phyloP scores from a whole-genome alignment of 352 stramenopile genomes.

The Phytopythium aichiense region DNA sequence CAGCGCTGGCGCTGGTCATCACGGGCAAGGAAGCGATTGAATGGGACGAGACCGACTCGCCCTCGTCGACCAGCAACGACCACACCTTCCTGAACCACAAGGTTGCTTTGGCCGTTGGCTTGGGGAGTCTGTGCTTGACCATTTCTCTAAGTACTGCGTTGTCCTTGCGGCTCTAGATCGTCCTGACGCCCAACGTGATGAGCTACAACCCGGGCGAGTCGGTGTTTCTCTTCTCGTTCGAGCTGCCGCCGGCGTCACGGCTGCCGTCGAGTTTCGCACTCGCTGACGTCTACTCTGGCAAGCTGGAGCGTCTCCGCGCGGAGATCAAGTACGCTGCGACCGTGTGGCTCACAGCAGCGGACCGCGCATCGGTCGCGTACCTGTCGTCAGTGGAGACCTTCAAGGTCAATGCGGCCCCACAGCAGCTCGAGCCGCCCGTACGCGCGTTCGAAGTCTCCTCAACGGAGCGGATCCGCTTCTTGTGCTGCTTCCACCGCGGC shows the following conservation, averaged over 20 bases:
- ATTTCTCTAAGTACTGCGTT: not conserved
- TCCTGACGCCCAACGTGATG: constrained; percentile 13
- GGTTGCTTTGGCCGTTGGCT: constrained; percentile 3
- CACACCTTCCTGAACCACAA: constrained; percentile 29
- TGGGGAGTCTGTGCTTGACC: not conserved
- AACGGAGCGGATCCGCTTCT: constrained; percentile 21
- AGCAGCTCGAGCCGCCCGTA: constrained; percentile 15
- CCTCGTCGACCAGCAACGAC: constrained; percentile 23
- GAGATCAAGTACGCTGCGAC: constrained; percentile 24
- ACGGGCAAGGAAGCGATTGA: constrained; percentile 19
- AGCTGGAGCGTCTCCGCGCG: constrained; percentile 20
- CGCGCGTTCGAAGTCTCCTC: constrained; percentile 21
- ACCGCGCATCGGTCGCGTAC: constrained; percentile 25
- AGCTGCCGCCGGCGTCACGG: constrained; percentile 10
- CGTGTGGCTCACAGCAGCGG: constrained; percentile 23
- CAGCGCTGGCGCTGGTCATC: constrained; percentile 22
- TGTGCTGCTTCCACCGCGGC: constrained; percentile 26
- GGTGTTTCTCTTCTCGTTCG: constrained; percentile 18
- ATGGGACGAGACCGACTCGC: constrained; percentile 27
- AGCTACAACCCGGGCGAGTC: constrained; percentile 16
- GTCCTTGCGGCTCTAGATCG: constrained; percentile 9
- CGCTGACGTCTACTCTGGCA: constrained; percentile 21
- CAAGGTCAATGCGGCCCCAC: constrained; percentile 14
- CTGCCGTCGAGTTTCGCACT: constrained; percentile 28
- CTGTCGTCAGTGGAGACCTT: constrained; percentile 25